Evolutionary conservation across 2,329 filamentous ascomycete genomes (phyloP).

Genomic region (Calycina herbarum): DNA sequence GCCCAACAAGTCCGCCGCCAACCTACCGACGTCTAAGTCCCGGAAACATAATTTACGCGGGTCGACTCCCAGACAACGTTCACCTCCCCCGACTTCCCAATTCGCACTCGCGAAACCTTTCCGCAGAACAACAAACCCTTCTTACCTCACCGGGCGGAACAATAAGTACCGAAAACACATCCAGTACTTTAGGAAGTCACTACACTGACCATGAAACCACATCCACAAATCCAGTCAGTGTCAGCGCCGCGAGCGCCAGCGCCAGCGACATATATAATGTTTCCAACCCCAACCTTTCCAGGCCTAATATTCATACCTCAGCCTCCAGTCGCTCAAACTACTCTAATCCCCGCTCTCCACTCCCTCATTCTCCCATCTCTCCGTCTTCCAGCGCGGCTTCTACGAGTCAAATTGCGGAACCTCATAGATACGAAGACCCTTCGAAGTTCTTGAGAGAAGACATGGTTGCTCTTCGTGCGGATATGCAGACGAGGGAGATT

Average conservation of each 20-base stretch:
- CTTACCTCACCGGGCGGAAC: slow-evolving; percentile 27
- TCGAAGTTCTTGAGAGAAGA: slow-evolving; percentile 23
- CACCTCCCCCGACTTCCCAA: slow-evolving; percentile 38
- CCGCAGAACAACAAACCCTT: slow-evolving; percentile 15
- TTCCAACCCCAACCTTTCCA: slow-evolving; percentile 6
- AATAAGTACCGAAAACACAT: slow-evolving; percentile 34
- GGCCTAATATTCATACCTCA: slow-evolving; percentile 7
- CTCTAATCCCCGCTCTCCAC: neutral
- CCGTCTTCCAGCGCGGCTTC: neutral
- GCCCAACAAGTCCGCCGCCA: slow-evolving; percentile 28
- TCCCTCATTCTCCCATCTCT: neutral
- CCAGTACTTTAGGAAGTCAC: slow-evolving; percentile 55
- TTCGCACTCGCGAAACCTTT: slow-evolving; percentile 16
- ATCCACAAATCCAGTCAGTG: neutral
- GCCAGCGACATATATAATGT: slow-evolving; percentile 35
- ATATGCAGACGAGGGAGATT: slow-evolving; percentile 18
- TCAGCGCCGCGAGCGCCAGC: neutral
- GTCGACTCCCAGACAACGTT: slow-evolving; percentile 52
- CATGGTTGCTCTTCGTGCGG: slow-evolving; percentile 17
- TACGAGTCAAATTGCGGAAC: neutral
- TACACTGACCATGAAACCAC: slow-evolving; percentile 53
- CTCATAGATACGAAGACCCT: slow-evolving; percentile 12
- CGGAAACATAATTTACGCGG: slow-evolving; percentile 54
- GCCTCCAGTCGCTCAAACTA: slow-evolving; percentile 8
- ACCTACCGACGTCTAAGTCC: slow-evolving; percentile 46